Conservation (phyloP, 805 yeast species). For the Torulaspora maleeae region DNA sequence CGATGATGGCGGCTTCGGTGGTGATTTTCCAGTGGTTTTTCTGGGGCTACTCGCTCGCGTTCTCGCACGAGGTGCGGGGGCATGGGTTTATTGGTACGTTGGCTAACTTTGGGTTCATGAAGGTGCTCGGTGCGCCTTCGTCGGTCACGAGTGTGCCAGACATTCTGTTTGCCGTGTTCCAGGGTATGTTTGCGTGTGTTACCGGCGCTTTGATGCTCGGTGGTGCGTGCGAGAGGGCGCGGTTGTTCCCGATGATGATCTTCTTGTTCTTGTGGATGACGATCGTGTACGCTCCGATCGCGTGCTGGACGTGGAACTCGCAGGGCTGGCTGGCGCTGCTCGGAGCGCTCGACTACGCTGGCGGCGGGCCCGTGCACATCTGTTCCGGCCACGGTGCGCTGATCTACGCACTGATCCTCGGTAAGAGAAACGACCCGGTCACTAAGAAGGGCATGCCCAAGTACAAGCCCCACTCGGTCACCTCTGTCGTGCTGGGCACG, state of each 20-base stretch:
- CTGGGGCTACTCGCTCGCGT: conserved; percentile 94
- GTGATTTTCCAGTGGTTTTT: conserved; percentile 95
- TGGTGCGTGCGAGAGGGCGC: conserved; percentile 96
- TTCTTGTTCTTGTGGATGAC: conserved; percentile 93
- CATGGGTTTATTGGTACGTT: conserved; percentile 76
- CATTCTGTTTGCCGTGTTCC: conserved; percentile 82
- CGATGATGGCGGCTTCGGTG: conserved; percentile 80
- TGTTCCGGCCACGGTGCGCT: conserved; percentile 92
- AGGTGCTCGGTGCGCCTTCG: conserved; percentile 77
- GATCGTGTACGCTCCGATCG: conserved; percentile 91
- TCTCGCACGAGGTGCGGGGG: conserved; percentile 58
- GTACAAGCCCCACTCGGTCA: conserved; percentile 90
- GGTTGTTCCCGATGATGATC: conserved; percentile 94
- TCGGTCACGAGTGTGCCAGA: conserved; percentile 74
- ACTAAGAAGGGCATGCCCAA: conserved; percentile 69
- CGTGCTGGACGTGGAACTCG: conserved; percentile 97
- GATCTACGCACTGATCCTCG: conserved; percentile 86
- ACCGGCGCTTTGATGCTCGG: conserved; percentile 94
- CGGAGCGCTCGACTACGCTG: conserved; percentile 94
- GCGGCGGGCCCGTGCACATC: conserved; percentile 98
- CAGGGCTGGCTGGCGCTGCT: conserved; percentile 82
- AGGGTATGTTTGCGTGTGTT: conserved; percentile 93
- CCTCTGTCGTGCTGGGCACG: conserved; percentile 87
- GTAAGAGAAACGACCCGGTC: conserved; percentile 80
- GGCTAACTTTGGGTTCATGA: conserved; percentile 71